Evolutionary conservation across 2,329 filamentous ascomycete species (phyloP).

Genomic region (Tolypocladium paradoxum): DNA sequence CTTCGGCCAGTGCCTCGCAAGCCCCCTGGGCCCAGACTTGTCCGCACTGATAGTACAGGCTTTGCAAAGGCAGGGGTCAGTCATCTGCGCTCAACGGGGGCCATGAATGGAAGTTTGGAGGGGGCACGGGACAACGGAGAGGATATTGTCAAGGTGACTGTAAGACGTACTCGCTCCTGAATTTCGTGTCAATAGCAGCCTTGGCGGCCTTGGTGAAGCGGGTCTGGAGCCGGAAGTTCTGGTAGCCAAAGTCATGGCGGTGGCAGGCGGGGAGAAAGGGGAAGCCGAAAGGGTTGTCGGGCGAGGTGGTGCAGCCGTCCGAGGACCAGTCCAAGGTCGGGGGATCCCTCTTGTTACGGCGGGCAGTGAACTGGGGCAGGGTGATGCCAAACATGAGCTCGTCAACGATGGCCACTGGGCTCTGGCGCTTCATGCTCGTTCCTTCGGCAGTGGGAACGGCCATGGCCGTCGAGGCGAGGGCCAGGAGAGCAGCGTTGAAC

Average conservation of each 20-base stretch:
- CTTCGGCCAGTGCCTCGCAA: slow-evolving; percentile 25
- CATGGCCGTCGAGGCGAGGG: slow-evolving; percentile 11
- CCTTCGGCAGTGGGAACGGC: slow-evolving; percentile 10
- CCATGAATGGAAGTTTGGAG: neutral
- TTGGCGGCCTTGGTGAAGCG: slow-evolving; percentile 33
- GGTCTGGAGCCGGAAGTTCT: slow-evolving; percentile 38
- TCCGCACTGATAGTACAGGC: slow-evolving; percentile 26
- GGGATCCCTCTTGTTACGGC: slow-evolving; percentile 29
- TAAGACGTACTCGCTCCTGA: slow-evolving; percentile 29
- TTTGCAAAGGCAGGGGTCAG: slow-evolving; percentile 6
- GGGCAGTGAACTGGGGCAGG: slow-evolving; percentile 29
- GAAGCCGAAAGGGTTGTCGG: slow-evolving; percentile 33
- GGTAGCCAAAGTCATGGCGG: slow-evolving; percentile 47
- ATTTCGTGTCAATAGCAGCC: slow-evolving; percentile 37
- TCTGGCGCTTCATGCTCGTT: slow-evolving; percentile 11
- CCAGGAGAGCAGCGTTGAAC: slow-evolving; percentile 12
- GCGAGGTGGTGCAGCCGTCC: slow-evolving; percentile 30
- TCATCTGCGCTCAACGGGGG: neutral
- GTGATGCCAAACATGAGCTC: slow-evolving; percentile 32
- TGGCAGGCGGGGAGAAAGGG: slow-evolving; percentile 33
- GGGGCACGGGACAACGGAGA: no score
- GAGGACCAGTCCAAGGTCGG: slow-evolving; percentile 27
- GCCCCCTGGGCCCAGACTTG: slow-evolving; percentile 7
- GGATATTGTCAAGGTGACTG: no score
- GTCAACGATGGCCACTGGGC: slow-evolving; percentile 27